Percentiles rank a stretch among this genome's conserved stretches.
Conservation (phyloP, 2,329 filamentous ascomycete species). For the Lecanicillium sp. region DNA sequence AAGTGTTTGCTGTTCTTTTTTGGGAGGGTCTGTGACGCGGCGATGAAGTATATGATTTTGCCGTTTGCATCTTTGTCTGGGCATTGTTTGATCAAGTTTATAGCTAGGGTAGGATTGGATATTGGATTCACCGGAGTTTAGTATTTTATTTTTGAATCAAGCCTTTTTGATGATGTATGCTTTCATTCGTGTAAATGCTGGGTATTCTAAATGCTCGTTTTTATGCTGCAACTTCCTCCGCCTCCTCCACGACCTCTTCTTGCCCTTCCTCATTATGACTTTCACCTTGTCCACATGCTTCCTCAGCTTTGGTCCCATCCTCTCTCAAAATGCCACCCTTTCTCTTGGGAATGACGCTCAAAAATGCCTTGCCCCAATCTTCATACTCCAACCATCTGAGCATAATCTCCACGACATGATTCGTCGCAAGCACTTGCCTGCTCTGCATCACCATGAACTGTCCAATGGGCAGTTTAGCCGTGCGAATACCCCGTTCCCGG, state of each 20-base stretch:
- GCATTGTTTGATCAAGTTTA: constrained; percentile 4
- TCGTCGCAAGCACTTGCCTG: constrained; percentile 79
- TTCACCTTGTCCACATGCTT: constrained; percentile 16
- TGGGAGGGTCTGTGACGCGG: background rate
- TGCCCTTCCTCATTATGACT: constrained; percentile 15
- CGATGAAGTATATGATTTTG: constrained; percentile 11
- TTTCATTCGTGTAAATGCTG: constrained; percentile 6
- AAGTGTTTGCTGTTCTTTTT: constrained; percentile 9
- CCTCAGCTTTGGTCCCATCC: constrained; percentile 16
- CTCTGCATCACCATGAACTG: constrained; percentile 89
- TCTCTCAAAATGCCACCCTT: constrained; percentile 68
- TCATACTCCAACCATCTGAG: constrained; percentile 81
- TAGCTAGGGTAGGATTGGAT: too few species aligned
- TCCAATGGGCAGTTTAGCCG: constrained; percentile 89
- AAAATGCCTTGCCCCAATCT: constrained; percentile 86
- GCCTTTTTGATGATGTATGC: too few species aligned
- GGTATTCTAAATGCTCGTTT: constrained; percentile 6
- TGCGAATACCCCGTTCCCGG: constrained; percentile 65
- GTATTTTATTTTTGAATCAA: too few species aligned
- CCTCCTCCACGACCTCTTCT: constrained; percentile 13
- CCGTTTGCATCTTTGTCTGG: background rate
- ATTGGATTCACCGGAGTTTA: too few species aligned
- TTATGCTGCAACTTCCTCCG: constrained; percentile 15
- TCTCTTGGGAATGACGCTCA: constrained; percentile 79
- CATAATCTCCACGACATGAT: constrained; percentile 97